These are phyloP conservation scores for Lycium ferocissimum DNA, from an alignment of 257 asterid species.

Conservation along the genomic window DNA sequence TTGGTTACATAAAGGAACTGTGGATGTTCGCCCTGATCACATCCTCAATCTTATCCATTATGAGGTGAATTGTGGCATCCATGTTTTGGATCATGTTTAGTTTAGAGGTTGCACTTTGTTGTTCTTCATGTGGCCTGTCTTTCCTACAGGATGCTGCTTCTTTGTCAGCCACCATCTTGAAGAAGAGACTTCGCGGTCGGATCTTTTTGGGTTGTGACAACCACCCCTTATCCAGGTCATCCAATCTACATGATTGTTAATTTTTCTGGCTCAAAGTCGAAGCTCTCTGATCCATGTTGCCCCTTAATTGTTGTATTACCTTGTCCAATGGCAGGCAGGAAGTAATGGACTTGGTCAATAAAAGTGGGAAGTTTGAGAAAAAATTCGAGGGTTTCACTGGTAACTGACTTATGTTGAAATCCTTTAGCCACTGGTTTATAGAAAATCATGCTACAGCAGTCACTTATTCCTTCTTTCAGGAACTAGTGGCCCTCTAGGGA, in stretches of 20 bases:
- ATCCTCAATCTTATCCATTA: conserved; percentile 90
- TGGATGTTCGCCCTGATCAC: conserved; percentile 87
- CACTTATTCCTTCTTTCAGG: conserved; percentile 51
- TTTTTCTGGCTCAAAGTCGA: background rate
- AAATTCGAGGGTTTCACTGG: conserved; percentile 83
- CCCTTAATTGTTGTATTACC: background rate
- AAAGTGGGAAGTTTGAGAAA: conserved; percentile 72
- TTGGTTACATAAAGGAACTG: conserved; percentile 84
- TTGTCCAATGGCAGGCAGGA: conserved; percentile 69
- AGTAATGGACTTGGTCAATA: conserved; percentile 73
- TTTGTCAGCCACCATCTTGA: conserved; percentile 67
- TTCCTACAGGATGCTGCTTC: conserved; percentile 85
- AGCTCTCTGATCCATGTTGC: background rate
- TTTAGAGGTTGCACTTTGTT: conserved; percentile 19
- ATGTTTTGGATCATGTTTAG: background rate
- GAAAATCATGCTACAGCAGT: background rate
- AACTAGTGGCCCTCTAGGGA: conserved; percentile 77
- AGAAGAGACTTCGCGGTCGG: conserved; percentile 64
- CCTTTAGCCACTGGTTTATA: background rate
- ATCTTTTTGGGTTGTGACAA: conserved; percentile 90
- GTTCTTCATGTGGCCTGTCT: background rate
- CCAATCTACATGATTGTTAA: background rate
- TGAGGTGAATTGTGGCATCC: conserved; percentile 64
- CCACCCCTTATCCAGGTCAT: conserved; percentile 83
- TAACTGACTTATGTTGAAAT: conserved; percentile 30